These are phyloP conservation scores for Veloporphyrellus conicus DNA, from an alignment of 1,284 basidiomycete species.

Conservation along the genomic window DNA sequence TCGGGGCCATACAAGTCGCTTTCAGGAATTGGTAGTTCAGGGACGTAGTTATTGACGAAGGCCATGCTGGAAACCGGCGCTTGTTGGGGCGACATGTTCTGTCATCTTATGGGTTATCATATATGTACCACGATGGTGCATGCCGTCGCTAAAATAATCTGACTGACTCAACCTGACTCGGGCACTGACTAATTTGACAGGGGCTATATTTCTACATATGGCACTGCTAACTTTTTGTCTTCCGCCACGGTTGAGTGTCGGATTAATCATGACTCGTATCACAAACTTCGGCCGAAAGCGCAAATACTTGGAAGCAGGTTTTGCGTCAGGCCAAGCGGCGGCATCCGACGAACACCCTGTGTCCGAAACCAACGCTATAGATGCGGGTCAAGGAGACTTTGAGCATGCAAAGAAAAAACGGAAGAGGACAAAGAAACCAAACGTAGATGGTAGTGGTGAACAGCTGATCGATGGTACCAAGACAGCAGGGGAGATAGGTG, in stretches of 20 bases:
- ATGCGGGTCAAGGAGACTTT: constrained; percentile 11
- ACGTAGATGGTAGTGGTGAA: constrained; percentile 25
- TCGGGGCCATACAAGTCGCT: constrained; percentile 23
- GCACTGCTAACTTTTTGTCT: too few species aligned
- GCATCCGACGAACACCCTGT: constrained; percentile 3
- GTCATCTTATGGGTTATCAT: too few species aligned
- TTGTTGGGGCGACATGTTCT: too few species aligned
- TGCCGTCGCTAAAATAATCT: too few species aligned
- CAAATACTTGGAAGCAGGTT: constrained; percentile 64
- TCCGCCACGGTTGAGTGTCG: too few species aligned
- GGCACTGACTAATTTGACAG: too few species aligned
- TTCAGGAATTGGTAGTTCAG: constrained; percentile 10
- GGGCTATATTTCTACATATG: constrained; percentile 9
- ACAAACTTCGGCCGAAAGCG: constrained; percentile 70
- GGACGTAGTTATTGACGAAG: constrained; percentile 12
- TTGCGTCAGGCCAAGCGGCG: constrained; percentile 29
- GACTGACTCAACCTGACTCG: too few species aligned
- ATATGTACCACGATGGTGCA: too few species aligned
- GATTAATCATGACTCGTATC: constrained; percentile 66
- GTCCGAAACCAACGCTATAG: constrained; percentile 1
- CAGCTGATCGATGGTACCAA: background rate
- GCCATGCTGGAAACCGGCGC: background rate
- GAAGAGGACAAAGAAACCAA: constrained; percentile 35
- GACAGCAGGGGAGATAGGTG: background rate
- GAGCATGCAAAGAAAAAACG: constrained; percentile 42